Base-by-base conservation (phyloP, 495 filamentous ascomycete species). In the Penicillium daleae region DNA sequence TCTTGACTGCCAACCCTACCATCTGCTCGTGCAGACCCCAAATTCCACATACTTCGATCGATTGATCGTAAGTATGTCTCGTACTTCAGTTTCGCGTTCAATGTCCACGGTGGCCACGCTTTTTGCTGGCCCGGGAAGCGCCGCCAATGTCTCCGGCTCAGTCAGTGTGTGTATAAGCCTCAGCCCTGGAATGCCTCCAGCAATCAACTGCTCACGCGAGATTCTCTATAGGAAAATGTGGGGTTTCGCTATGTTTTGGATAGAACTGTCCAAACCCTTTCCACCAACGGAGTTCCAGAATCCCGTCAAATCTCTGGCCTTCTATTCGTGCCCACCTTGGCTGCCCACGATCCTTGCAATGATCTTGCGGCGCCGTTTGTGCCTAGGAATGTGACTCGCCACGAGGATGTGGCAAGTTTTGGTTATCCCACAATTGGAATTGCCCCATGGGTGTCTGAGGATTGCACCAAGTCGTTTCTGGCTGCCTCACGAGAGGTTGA, bases 391-490 rank as follows among this genome's bases (percentile, higher is more conserved):
- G 91, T 86, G 44, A 94, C 90, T 13, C 84, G 90, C 22, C 80
- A 83, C 61, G 72, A 80, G 53, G 86, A 95, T 67, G 83, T 97
- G 3, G 87, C 89, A 1, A 46, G 63, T 1, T 74, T 72, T 29
- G 68, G 66, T 22, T 83, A 83, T 59, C 79, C 85, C 4, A 82
- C 88, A n/a, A 85, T 97, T 42, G 93, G 87, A 21, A 74, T 97
- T n/a, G 92, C 89, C 9, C 94, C 94, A n/a, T 97, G 94, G 94
- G 80, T 93, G 33, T 88, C 80, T 46, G 76, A 74, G 2, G 74
- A 84, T 22, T 98, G 94, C 63, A 87, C 90, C 9, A 72, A 78
- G 44, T 82, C 85, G 33, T 97, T 90, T 69, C 74, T 97, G 29
- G 71, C 78, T 12, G 82, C 90, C 22, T 89, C 90, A 12, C 77